Evolutionary conservation across 208 protist genomes (phyloP), one percentile per base, ranked within the genome.

Genomic region (Leishmania tarentolae): DNA sequence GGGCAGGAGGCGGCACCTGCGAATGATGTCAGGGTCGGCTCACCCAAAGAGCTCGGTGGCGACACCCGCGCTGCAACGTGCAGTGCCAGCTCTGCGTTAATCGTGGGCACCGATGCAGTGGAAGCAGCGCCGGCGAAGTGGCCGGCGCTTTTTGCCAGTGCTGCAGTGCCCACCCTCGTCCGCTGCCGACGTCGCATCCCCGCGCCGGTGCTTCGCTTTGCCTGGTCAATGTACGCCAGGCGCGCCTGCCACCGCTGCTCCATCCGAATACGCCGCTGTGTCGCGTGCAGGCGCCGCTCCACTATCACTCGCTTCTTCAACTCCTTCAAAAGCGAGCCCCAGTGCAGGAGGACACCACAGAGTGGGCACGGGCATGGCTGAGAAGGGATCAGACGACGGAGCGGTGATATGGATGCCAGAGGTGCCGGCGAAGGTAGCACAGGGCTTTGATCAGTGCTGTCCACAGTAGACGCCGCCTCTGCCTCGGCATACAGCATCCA

Each of bases 281-380:
- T 83, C 63, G 89, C 79, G 15, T 82, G 74, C 24, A 88, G 76
- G 9, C 89, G 86, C 59, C 53, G 53, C 56, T 91, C 88, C 42
- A 85, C 76, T 42, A 87, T 82, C 31, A 84, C 89, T 3, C 94
- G 91, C 69, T 83, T 87, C 86, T 95, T 94, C 56, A 97, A 72
- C 52, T 86, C 87, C 53, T 88, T 87, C 42, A 96, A 82, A 42
- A 95, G 79, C 24, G 86, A 68, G 7, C 85, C 84, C 93, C 94
- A 97, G 42, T 93, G 90, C 65, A 97, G 83, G 35, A 59, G 19
- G 50, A 86, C 88, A 61, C 85, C 84, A 66, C 94, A 97, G 40
- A 97, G 84, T 24, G 94, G 92, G 73, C 94, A 97, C 13, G 76
- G 73, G 46, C 84, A 92, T 7, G 92, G 85, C 59, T 72, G 40